Base-by-base conservation (phyloP, 495 filamentous ascomycete species). In the Xylaria curta region DNA sequence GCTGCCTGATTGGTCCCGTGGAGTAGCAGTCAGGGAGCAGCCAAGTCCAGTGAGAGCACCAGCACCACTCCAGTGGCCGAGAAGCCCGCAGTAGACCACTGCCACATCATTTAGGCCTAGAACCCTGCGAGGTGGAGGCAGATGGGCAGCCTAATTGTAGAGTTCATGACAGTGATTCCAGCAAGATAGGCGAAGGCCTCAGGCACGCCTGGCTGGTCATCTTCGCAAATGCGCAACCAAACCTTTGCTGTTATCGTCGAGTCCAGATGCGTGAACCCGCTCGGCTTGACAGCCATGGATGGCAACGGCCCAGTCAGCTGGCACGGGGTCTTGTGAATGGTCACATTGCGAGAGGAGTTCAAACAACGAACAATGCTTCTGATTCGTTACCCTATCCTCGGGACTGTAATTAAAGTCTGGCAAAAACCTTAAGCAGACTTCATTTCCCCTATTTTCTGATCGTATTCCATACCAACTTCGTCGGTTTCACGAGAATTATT, bases 201-300 rank as follows among this genome's bases (percentile, higher is more conserved):
- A 19, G 33, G 31, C 31, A 49, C 36, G 46, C 26, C 63, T 28
- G 63, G 26, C 63, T 38, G 63, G 3, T 31, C 24, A 17, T 38
- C 63, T 66, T 66, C 46, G 33, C 33, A 56, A 54, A 54, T 56
- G 65, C 12, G 44, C 49, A 42, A 24, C 75, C 91, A 90, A 76
- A 87, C 86, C 31, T 88, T 88, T 68, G 91, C 89, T 73, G 91
- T 91, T 79, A 91, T 89, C 81, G 92, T 92, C 68, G 91, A 83
- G 56, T 91, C 84, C 56, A 90, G 85, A 6, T 90, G 90, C 2
- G 89, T 81, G 40, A 79, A 81, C 61, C 87, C 84, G 59, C 84
- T 56, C 49, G 49, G 46, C 9, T 47, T 66, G 63, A 38, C 46
- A 66, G 49, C 49, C n/a, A n/a, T 67, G 44, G 65, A 67, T 67